Evolutionary conservation across 75 land plant species (phyloP).

Genomic region (Picea glauca): DNA sequence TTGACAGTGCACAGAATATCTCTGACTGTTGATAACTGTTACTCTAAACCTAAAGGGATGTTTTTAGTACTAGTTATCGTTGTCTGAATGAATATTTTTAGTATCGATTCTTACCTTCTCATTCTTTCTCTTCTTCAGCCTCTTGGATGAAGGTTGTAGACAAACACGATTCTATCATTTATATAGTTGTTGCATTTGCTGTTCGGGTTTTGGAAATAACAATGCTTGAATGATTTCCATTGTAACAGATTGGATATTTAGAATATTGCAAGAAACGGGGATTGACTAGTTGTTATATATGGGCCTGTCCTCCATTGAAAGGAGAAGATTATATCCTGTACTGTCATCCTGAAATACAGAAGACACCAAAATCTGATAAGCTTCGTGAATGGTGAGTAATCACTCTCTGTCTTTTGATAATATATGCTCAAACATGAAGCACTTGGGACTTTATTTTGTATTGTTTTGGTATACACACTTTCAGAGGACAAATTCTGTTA

Average conservation of each 20-base stretch:
- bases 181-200: conserved; percentile 1
- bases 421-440: not conserved
- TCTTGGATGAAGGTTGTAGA: not conserved
- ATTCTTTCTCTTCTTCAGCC: not conserved
- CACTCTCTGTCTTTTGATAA: not conserved
- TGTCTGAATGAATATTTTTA: not conserved
- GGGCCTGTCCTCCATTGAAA: conserved; percentile 80
- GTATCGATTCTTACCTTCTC: not conserved
- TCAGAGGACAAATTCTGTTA: not conserved
- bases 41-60: not conserved
- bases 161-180: not conserved
- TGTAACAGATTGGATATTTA: conserved; percentile 61
- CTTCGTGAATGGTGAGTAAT: conserved; percentile 62
- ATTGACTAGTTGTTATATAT: conserved; percentile 70
- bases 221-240: not conserved
- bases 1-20: not conserved
- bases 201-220: not conserved
- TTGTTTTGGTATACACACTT: not conserved
- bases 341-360: conserved; percentile 71
- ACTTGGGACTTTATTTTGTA: not conserved
- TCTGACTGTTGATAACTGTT: not conserved
- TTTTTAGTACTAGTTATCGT: not conserved
- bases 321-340: conserved; percentile 78
- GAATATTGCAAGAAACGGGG: conserved; percentile 71
- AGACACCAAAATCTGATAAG: conserved; percentile 63